Base-by-base conservation (phyloP, 2,329 filamentous ascomycete species). In the Botryotinia convoluta region DNA sequence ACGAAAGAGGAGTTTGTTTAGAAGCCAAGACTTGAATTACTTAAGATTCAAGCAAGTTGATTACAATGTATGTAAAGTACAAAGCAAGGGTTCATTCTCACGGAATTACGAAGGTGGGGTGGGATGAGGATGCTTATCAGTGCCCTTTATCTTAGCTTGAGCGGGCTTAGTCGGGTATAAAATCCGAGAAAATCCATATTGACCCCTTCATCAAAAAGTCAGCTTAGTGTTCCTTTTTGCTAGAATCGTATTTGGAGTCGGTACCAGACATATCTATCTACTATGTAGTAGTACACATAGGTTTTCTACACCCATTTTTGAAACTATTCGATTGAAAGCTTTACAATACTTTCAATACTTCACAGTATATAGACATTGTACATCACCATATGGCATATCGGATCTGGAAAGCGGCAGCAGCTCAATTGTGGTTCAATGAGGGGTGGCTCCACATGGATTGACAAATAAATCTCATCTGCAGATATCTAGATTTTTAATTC, bases 101-200 rank as follows among this genome's bases (percentile, higher is more conserved):
- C 4, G 29, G 32, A 22, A 45, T 64, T 64, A 64, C 42, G 42
- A 51, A 51, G 68, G 39, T 62, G 68, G 68, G 39, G 26, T 67
- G 60, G 37, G 39, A 65, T 48, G 63, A 45, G 63, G 45, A 57
- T 32, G 35, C 65, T 69, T 69, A 69, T 69, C 65, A 42, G 26
- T 9, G 12, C 12, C n/a, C 48, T 32, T 64, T 63, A 44, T 63
- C 61, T 44, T 63, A 63, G 16, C 61, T 57, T 29, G 3, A 32
- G n/a, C 61, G 61, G 61, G 37, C 7, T 63, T 63, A 44, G 18
- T 42, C 37, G 61, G 61, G 9, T 44, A 63, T 63, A 63, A 63
- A 29, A 4, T 20, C 37, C 16, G 39, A 29, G 8, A 29, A 63
- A n/a, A 42, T 42, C 6, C 12, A 62, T n/a, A 16, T 62, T 61